Base-by-base conservation (phyloP, 2,329 filamentous ascomycete species). In the Fusarium napiforme region DNA sequence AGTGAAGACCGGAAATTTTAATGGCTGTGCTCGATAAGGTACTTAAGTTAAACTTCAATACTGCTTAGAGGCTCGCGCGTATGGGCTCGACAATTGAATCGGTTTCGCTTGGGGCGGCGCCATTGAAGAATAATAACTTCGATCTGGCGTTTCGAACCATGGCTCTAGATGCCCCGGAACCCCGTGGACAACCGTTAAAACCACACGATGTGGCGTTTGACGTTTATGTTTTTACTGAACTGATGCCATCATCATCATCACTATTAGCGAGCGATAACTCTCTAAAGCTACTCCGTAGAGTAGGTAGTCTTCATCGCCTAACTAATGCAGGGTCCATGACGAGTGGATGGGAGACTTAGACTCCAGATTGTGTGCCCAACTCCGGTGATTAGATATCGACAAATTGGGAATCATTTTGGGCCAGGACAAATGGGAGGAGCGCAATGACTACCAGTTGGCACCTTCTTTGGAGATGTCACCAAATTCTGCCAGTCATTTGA, bases 171-270 rank as follows among this genome's bases (percentile, higher is more conserved):
- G 45, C 43, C 57, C 65, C 39, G 53, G 32, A 58, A 52, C 45
- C 39, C 50, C 34, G 16, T 28, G 34, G 42, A 50, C 37, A 70
- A 73, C 45, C 42, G 60, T 49, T 55, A 37, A 36, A 36, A 71
- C 36, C 36, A 53, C 61, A 52, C 34, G 55, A 71, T 74, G 71
- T 74, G 67, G 71, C 67, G 71, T 67, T 61, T 73, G 58, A 59
- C 53, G 42, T 69, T 67, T 57, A 53, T 34, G 37, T 60, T 60
- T 74, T 65, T 57, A 36, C 50, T 40, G 46, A 60, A 49, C 57
- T 36, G 50, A 67, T 57, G 59, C 46, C 58, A 64, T 68, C 63
- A 26, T 34, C 40, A 53, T 18, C 47, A 34, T 15, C 32, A 34
- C 7, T 11, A 23, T 52, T 18, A 40, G 45, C 42, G 64, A 67